Percentiles rank a stretch among this genome's conserved stretches.
phyloP scores from a whole-genome alignment of 441 rosid species.

The Arabidopsis lyrata region DNA sequence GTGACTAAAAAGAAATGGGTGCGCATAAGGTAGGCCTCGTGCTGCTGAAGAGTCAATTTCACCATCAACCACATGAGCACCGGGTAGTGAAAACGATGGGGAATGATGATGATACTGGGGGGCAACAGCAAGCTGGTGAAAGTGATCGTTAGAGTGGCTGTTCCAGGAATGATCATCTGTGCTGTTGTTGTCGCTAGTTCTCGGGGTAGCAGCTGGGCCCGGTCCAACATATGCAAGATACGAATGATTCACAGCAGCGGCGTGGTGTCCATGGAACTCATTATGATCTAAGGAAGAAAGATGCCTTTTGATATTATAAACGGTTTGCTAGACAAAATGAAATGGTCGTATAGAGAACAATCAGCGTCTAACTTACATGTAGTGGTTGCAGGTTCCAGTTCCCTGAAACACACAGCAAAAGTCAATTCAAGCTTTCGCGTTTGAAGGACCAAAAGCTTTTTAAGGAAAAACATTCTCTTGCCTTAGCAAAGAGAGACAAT shows the following conservation, averaged over 20 bases:
- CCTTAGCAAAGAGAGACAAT: slow-evolving; percentile 29
- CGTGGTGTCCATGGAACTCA: slow-evolving; percentile 57
- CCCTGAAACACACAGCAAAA: slow-evolving; percentile 58
- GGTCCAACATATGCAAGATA: slow-evolving; percentile 67
- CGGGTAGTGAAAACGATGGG: slow-evolving; percentile 53
- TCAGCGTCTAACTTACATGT: slow-evolving; percentile 57
- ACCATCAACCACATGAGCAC: slow-evolving; percentile 54
- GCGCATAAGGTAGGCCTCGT: slow-evolving; percentile 55
- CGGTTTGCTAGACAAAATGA: slow-evolving; percentile 26
- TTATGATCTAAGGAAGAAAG: slow-evolving; percentile 54
- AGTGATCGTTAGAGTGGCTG: slow-evolving; percentile 53
- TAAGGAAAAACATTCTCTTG: slow-evolving; percentile 4
- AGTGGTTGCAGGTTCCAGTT: slow-evolving; percentile 63
- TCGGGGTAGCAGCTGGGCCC: slow-evolving; percentile 53
- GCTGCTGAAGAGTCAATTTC: slow-evolving; percentile 58
- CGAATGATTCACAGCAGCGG: slow-evolving; percentile 59
- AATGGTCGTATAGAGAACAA: slow-evolving; percentile 25
- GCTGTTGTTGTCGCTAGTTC: slow-evolving; percentile 51
- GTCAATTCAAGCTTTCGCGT: not conserved
- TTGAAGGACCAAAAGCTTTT: not conserved
- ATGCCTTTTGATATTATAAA: slow-evolving; percentile 22
- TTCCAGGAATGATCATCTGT: slow-evolving; percentile 65
- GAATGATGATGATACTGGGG: slow-evolving; percentile 60
- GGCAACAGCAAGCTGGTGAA: slow-evolving; percentile 62
- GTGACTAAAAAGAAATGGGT: slow-evolving; percentile 58